phyloP scores from a whole-genome alignment of 768 basidiomycete genomes.

The Trichaptum fuscoviolaceum region DNA sequence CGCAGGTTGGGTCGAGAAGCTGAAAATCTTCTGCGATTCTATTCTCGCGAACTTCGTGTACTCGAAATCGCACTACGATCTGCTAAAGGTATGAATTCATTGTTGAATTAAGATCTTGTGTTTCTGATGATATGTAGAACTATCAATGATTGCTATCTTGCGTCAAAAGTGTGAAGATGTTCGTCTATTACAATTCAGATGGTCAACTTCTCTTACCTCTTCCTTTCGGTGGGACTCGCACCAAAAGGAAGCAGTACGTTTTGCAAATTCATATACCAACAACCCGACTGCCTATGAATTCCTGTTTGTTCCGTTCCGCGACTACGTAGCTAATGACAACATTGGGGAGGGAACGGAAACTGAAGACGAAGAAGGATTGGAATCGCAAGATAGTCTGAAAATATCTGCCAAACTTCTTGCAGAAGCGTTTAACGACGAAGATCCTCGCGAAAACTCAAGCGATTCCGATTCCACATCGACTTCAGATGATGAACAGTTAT shows the following conservation, averaged over 20 bases:
- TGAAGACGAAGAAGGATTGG: not conserved
- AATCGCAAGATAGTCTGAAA: not conserved
- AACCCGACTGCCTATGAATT: not conserved
- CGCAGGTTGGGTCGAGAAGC: slow-evolving; percentile 22
- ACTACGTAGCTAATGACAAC: not conserved
- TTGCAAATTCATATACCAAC: not conserved
- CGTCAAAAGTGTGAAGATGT: slow-evolving; percentile 10
- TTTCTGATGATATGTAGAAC: slow-evolving; percentile 5
- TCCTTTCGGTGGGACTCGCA: slow-evolving; percentile 9
- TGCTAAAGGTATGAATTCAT: slow-evolving; percentile 11
- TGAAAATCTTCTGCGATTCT: slow-evolving; percentile 33
- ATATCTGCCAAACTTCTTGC: not conserved
- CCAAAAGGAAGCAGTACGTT: slow-evolving; percentile 7
- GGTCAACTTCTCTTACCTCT: slow-evolving; percentile 18
- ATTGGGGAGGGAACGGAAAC: not conserved
- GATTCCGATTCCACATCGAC: too few relatives aligned
- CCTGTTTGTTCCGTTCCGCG: not conserved
- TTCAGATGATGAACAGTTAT: too few relatives aligned
- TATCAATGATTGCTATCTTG: slow-evolving; percentile 4
- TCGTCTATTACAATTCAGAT: slow-evolving; percentile 15
- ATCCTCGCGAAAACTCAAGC: not conserved
- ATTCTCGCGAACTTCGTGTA: slow-evolving; percentile 22
- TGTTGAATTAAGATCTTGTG: not conserved
- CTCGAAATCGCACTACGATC: slow-evolving; percentile 16
- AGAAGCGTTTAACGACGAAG: not conserved